These are phyloP conservation scores for Aristolochia contorta DNA, from an alignment of 164 flowering plant genomes.

Conservation along the genomic window DNA sequence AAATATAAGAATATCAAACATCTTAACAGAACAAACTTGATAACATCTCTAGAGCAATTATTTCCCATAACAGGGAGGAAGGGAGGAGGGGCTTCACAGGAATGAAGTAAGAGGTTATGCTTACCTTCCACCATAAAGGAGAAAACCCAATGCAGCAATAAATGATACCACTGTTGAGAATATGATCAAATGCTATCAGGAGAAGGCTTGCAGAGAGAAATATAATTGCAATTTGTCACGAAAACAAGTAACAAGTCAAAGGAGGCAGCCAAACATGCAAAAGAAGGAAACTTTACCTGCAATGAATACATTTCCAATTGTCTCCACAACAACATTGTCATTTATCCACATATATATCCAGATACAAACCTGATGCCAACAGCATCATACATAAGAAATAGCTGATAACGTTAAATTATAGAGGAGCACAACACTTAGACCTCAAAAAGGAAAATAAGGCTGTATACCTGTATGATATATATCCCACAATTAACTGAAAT, in stretches of 20 bases:
- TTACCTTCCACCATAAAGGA: constrained; percentile 84
- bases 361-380: constrained; percentile 50
- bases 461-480: constrained; percentile 61
- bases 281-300: constrained; percentile 48
- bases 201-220: not conserved
- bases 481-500: constrained; percentile 49
- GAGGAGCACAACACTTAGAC: not conserved
- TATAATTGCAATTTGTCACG: not conserved
- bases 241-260: not conserved
- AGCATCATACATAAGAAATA: not conserved
- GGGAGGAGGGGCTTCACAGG: too few species aligned
- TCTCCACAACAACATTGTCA: constrained; percentile 53
- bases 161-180: constrained; percentile 61
- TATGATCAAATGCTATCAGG: not conserved
- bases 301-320: constrained; percentile 69
- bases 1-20: too few species aligned
- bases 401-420: not conserved
- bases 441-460: not conserved
- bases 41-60: too few species aligned
- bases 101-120: too few species aligned
- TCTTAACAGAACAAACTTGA: too few species aligned
- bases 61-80: too few species aligned
- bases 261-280: not conserved
- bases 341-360: constrained; percentile 86
- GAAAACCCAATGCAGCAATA: constrained; percentile 72